These are phyloP conservation scores for Backusella westeae DNA, from an alignment of 192 early-diverging fungal species.

Conservation along the genomic window DNA sequence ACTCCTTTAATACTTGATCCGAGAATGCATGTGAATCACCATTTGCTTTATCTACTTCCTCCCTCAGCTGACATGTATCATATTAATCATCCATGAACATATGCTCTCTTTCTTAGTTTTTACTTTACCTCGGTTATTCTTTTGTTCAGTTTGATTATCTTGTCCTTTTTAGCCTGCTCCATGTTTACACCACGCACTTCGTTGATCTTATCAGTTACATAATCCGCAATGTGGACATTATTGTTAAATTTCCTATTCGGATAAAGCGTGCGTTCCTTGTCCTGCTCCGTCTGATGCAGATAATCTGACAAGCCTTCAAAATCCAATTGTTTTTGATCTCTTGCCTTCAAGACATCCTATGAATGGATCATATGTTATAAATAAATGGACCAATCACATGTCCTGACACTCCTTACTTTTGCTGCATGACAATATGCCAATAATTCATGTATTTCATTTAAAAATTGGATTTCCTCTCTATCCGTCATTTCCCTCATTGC, in stretches of 20 bases:
- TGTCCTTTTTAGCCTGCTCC: conserved; percentile 77
- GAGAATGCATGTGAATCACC: conserved; percentile 73
- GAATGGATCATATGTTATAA: not conserved
- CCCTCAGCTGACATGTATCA: conserved; percentile 60
- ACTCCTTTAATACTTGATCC: conserved; percentile 76
- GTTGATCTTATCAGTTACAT: conserved; percentile 84
- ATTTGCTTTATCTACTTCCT: conserved; percentile 76
- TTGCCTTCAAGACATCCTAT: conserved; percentile 68
- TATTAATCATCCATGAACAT: not conserved
- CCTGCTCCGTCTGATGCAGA: conserved; percentile 65
- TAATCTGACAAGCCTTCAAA: conserved; percentile 85
- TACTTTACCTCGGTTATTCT: conserved; percentile 65
- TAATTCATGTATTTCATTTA: conserved; percentile 84
- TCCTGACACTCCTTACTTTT: conserved; percentile 46
- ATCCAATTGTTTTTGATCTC: conserved; percentile 97
- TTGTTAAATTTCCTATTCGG: conserved; percentile 60
- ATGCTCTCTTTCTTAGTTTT: not conserved
- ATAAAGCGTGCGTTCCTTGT: conserved; percentile 70
- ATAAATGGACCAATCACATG: not conserved
- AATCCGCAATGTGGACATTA: conserved; percentile 59
- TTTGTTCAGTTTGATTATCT: conserved; percentile 68
- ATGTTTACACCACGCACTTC: conserved; percentile 87
- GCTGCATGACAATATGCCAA: conserved; percentile 76
- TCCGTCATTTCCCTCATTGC: conserved; percentile 69
- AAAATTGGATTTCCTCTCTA: conserved; percentile 65